phyloP scores from a whole-genome alignment of 768 basidiomycete species.

The Calocybe cyanea region DNA sequence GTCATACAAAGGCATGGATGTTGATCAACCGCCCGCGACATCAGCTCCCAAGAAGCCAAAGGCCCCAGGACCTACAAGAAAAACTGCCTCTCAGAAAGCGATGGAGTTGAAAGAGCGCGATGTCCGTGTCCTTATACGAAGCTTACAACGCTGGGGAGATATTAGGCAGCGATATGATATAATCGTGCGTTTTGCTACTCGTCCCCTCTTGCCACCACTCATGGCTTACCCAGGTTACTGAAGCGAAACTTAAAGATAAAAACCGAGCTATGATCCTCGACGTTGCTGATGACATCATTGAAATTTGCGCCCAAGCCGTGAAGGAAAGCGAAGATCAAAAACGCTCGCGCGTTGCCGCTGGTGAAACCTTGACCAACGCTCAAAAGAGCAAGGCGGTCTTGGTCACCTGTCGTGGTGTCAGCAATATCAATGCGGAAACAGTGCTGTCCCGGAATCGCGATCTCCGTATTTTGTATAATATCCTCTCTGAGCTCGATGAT shows the following conservation, averaged over 20 bases:
- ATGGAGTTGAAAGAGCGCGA: constrained; percentile 98
- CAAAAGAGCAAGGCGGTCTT: constrained; percentile 98
- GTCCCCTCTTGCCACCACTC: constrained; percentile 2
- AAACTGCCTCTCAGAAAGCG: constrained; percentile 90
- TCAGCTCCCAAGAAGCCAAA: constrained; percentile 74
- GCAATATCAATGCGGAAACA: constrained; percentile 97
- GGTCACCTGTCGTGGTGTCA: constrained; percentile 83
- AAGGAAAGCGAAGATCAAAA: constrained; percentile 82
- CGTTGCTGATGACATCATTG: constrained; percentile 89
- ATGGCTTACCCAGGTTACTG: constrained; percentile 57
- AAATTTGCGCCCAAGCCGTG: constrained; percentile 78
- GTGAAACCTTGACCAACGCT: constrained; percentile 87
- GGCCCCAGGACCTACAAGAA: constrained; percentile 67
- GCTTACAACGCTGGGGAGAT: constrained; percentile 97
- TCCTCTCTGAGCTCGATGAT: constrained; percentile 70
- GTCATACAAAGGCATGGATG: constrained; percentile 93
- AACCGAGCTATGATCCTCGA: constrained; percentile 90
- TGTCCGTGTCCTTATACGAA: constrained; percentile 90
- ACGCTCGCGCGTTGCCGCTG: constrained; percentile 67
- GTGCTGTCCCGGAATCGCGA: constrained; percentile 87
- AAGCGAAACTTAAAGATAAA: constrained; percentile 90
- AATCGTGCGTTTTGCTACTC: constrained; percentile 58
- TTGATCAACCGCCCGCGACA: constrained; percentile 63
- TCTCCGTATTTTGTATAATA: constrained; percentile 81
- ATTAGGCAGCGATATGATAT: constrained; percentile 91